Evolutionary conservation across 2,329 filamentous ascomycete species (phyloP), one percentile per base, ranked within the genome.

Genomic region (Fusarium avenaceum): DNA sequence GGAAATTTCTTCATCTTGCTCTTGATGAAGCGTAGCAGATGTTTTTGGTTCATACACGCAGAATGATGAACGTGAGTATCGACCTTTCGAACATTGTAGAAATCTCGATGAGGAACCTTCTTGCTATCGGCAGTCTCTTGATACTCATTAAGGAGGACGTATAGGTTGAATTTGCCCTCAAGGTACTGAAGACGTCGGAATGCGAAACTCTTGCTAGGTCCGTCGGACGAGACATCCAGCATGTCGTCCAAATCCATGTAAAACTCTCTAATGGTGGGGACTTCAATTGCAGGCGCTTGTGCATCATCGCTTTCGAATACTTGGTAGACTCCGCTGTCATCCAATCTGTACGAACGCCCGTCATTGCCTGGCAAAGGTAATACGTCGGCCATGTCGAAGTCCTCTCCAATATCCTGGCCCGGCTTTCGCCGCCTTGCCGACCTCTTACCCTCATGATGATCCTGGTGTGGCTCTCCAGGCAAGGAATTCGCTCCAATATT

Each of bases 1-100:
- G 94, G 94, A 19, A 88, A 96, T 80, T 97, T 99, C 86, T 97
- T 98, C 93, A 99, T 97, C 82, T 99, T 99, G 81, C 94, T 97
- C 81, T 99, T 99, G 84, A 99, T 99, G 80, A 99, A 99, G 55
- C 96, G 93, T 63, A 99, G 84, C 58, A 99, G 82, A 85, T 99
- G 96, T 81, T 99, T 99, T 80, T 99, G 96, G 77, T 99, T 99
- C 96, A 99, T 99, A 78, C 96, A 99, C 24, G 96, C 96, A 17
- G 96, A 99, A 79, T 99, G 96, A 77, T 99, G 96, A 72, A 99
- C 96, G 85, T 99, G 96, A 10, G 96, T 99, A 77, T 99, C 96
- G 50, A 99, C 96, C 79, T 99, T 99, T 76, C 96, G 88, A 48
- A 99, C 96, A 76, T 99, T 99, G 84, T 99, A 99, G 77, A 99